phyloP scores from a whole-genome alignment of 2,329 filamentous ascomycete species.

The Phoma herbarum region DNA sequence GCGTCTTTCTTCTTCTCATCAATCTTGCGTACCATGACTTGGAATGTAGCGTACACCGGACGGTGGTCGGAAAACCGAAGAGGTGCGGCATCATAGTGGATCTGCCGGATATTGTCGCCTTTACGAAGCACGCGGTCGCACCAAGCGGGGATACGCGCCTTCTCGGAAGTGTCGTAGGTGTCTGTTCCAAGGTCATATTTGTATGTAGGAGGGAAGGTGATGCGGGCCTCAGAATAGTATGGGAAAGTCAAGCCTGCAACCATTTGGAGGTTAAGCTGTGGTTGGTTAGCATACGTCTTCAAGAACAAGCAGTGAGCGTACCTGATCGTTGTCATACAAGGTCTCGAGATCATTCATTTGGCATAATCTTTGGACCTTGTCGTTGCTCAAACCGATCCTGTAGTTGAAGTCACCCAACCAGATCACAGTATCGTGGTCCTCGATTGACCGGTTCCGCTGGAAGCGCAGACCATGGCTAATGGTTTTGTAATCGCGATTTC shows the following conservation, averaged over 20 bases:
- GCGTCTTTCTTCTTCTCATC: conserved; percentile 76
- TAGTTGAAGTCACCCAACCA: conserved; percentile 99
- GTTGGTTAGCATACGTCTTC: conserved; percentile 34
- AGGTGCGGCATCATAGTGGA: conserved; percentile 82
- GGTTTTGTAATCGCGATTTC: conserved; percentile 90
- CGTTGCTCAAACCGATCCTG: conserved; percentile 84
- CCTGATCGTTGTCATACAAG: conserved; percentile 91
- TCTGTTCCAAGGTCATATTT: conserved; percentile 92
- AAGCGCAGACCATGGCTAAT: conserved; percentile 89
- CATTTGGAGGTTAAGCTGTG: conserved; percentile 91
- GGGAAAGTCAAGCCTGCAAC: conserved; percentile 87
- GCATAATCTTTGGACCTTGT: conserved; percentile 78
- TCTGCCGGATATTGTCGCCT: conserved; percentile 81
- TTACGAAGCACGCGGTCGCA: conserved; percentile 92
- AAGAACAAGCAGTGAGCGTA: conserved; percentile 40
- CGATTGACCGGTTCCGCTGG: conserved; percentile 87
- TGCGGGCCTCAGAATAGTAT: conserved; percentile 88
- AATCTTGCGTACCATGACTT: conserved; percentile 81
- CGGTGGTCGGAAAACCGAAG: conserved; percentile 93
- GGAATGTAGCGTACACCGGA: conserved; percentile 91
- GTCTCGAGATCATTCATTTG: conserved; percentile 76
- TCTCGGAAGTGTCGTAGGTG: conserved; percentile 92
- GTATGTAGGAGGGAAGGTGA: conserved; percentile 92
- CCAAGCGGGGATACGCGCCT: conserved; percentile 94
- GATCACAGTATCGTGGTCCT: conserved; percentile 85